Percentiles rank a stretch among this genome's conserved stretches.
phyloP scores from a whole-genome alignment of 1,139 yeast genomes.

The Hansenula lynferdii region DNA sequence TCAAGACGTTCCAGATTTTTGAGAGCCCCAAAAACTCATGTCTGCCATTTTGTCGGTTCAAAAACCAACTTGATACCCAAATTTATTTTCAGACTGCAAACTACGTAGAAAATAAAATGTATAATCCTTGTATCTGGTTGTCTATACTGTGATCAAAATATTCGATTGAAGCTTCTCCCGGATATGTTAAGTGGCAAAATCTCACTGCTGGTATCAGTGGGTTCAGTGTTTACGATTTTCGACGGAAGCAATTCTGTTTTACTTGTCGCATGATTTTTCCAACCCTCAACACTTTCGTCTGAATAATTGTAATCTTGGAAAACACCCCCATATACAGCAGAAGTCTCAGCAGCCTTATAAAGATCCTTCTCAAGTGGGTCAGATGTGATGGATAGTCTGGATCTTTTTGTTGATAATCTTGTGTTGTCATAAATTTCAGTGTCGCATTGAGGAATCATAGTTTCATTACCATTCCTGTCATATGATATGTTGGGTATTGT shows the following conservation, averaged over 20 bases:
- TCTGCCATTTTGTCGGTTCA: background rate
- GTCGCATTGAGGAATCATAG: too few relatives aligned
- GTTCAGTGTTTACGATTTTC: background rate
- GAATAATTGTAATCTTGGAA: constrained; percentile 17
- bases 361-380: constrained; percentile 3
- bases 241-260: background rate
- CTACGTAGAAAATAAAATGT: too few relatives aligned
- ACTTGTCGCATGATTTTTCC: constrained; percentile 9
- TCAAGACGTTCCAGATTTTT: background rate
- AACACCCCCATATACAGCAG: constrained; percentile 15
- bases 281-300: constrained; percentile 14
- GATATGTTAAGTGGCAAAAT: background rate
- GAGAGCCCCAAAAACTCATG: constrained; percentile 1
- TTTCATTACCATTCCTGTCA: background rate
- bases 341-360: constrained; percentile 4
- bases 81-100: too few relatives aligned
- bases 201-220: background rate
- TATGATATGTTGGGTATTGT: background rate
- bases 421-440: too few relatives aligned
- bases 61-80: too few relatives aligned
- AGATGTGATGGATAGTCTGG: constrained; percentile 7
- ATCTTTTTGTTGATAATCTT: constrained; percentile 1
- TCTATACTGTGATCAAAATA: too few relatives aligned
- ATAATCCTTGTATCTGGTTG: too few relatives aligned
- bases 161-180: background rate